phyloP scores from a whole-genome alignment of 2,329 filamentous ascomycete genomes.

The Fusarium chuoi region DNA sequence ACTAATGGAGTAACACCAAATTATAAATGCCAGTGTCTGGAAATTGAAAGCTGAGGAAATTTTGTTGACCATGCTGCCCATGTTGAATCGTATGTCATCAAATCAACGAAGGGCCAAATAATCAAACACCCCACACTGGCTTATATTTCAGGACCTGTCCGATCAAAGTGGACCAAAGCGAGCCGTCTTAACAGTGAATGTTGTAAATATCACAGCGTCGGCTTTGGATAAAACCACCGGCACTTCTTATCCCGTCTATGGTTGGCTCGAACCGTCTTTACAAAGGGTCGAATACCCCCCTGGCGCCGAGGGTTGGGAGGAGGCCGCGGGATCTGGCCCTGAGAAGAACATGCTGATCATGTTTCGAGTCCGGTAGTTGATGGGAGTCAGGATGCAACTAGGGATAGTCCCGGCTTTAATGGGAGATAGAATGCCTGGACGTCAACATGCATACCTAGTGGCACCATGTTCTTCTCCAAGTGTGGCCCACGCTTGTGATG shows the following conservation, averaged over 20 bases:
- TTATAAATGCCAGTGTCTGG: neutral
- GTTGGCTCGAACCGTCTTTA: neutral
- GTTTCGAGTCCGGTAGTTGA: neutral
- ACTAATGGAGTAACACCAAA: neutral
- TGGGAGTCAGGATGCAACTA: neutral
- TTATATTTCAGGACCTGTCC: neutral
- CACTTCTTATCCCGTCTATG: neutral
- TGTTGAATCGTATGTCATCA: neutral
- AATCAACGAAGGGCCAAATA: neutral
- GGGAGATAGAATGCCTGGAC: neutral
- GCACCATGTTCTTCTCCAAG: neutral
- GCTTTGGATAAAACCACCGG: neutral
- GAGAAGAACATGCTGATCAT: neutral
- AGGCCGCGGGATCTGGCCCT: neutral
- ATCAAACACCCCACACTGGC: neutral
- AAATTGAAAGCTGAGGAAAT: neutral
- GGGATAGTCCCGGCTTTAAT: neutral
- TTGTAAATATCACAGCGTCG: neutral
- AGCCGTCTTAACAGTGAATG: neutral
- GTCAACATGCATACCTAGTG: neutral
- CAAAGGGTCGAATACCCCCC: neutral
- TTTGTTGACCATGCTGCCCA: neutral
- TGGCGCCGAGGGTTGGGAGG: neutral
- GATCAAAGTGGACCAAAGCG: neutral
- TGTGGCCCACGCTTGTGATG: neutral